Evolutionary conservation across 768 basidiomycete genomes (phyloP).

Genomic region (Boletales sp.): DNA sequence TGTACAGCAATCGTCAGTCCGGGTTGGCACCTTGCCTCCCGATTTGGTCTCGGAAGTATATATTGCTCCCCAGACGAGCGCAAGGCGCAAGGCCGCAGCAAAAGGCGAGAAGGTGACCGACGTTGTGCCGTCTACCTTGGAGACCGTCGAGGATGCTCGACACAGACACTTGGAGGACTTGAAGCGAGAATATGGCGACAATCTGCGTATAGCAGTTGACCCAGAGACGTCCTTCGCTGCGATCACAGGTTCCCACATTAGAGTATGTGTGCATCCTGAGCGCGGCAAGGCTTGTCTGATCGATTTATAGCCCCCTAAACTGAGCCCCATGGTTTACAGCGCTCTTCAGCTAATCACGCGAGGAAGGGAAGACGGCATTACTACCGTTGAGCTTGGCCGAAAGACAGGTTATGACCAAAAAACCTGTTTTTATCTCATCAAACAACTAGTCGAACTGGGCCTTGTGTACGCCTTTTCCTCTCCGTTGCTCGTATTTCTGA

Average conservation of each 20-base stretch:
- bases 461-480: slow-evolving; percentile 52
- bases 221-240: slow-evolving; percentile 72
- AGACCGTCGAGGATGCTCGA: slow-evolving; percentile 54
- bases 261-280: slow-evolving; percentile 44
- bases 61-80: slow-evolving; percentile 73
- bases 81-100: slow-evolving; percentile 59
- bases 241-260: slow-evolving; percentile 81
- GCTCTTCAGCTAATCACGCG: slow-evolving; percentile 83
- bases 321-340: slow-evolving; percentile 83
- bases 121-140: slow-evolving; percentile 42
- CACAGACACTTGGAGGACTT: slow-evolving; percentile 55
- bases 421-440: slow-evolving; percentile 83
- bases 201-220: slow-evolving; percentile 71
- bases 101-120: slow-evolving; percentile 49
- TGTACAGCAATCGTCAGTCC: slow-evolving; percentile 68
- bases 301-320: slow-evolving; percentile 58
- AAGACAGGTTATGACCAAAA: slow-evolving; percentile 85
- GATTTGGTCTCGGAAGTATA: slow-evolving; percentile 64
- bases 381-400: slow-evolving; percentile 73
- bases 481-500: neutral
- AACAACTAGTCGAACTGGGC: slow-evolving; percentile 68
- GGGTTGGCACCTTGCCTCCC: slow-evolving; percentile 66
- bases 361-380: slow-evolving; percentile 71
- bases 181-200: slow-evolving; percentile 52
- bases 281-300: slow-evolving; percentile 6